Percentiles rank a stretch among this genome's conserved stretches.
phyloP scores from a whole-genome alignment of 345 rosid species.

The Streptanthus diversifolius region DNA sequence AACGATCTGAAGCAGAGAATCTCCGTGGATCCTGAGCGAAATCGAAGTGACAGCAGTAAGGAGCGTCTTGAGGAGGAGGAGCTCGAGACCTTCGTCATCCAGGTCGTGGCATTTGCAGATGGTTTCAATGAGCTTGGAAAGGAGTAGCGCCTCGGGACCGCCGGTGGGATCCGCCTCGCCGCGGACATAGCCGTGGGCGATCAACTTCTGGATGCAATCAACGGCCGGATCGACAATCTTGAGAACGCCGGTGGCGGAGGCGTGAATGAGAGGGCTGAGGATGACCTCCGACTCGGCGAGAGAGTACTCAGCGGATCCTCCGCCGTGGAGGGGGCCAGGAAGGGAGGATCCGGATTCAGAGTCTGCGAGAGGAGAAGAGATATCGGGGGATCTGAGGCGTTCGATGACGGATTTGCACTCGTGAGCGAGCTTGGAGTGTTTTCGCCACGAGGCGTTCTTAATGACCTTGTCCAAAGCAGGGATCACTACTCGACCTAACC shows the following conservation, averaged over 20 bases:
- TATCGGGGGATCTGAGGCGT: constrained; percentile 48
- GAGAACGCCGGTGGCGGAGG: constrained; percentile 57
- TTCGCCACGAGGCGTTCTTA: constrained; percentile 96
- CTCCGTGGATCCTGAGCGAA: constrained; percentile 86
- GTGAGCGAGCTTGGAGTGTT: constrained; percentile 91
- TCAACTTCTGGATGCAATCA: constrained; percentile 86
- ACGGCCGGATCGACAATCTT: constrained; percentile 94
- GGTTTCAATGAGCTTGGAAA: constrained; percentile 66
- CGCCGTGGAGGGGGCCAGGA: constrained; percentile 88
- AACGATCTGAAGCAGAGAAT: constrained; percentile 79
- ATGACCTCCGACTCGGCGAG: constrained; percentile 80
- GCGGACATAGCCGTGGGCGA: constrained; percentile 90
- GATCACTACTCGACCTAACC: constrained; percentile 61
- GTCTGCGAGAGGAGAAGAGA: constrained; percentile 34
- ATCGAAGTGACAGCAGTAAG: constrained; percentile 86
- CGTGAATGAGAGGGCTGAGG: constrained; percentile 80
- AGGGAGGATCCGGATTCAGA: constrained; percentile 61
- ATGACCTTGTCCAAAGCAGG: constrained; percentile 86
- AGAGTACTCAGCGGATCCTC: constrained; percentile 60
- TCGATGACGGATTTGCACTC: constrained; percentile 90
- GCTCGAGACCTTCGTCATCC: constrained; percentile 77
- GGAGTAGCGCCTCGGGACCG: constrained; percentile 59
- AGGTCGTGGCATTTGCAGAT: constrained; percentile 82
- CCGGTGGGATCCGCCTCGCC: constrained; percentile 94
- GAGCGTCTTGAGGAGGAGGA: constrained; percentile 70